Percentiles rank a stretch among this genome's conserved stretches.
Conservation (phyloP, 495 filamentous ascomycete species). For the Daldinia childiae region DNA sequence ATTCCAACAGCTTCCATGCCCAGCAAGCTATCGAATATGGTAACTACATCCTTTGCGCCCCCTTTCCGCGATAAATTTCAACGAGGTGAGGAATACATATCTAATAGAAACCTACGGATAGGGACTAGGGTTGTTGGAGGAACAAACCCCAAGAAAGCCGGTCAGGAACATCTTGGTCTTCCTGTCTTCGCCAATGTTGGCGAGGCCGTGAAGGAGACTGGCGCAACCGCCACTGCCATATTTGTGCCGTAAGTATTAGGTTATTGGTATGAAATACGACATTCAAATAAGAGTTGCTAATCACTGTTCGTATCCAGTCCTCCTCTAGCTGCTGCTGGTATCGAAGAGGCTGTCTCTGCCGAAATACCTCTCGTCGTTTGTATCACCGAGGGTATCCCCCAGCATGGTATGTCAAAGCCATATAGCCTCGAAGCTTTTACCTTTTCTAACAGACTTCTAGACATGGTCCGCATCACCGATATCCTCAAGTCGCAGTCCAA, state of each 20-base stretch:
- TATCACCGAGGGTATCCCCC: slow-evolving; percentile 98
- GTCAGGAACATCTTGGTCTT: slow-evolving; percentile 83
- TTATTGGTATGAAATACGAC: slow-evolving; percentile 3
- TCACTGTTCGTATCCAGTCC: slow-evolving; percentile 61
- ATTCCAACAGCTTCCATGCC: slow-evolving; percentile 83
- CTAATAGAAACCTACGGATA: slow-evolving; percentile 57
- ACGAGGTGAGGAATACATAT: slow-evolving; percentile 3
- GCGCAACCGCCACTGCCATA: slow-evolving; percentile 90
- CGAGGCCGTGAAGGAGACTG: slow-evolving; percentile 91
- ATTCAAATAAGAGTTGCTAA: slow-evolving; percentile 6
- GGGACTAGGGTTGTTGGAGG: slow-evolving; percentile 98
- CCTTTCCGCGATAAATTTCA: neutral
- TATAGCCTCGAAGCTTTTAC: neutral
- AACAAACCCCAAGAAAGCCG: slow-evolving; percentile 99
- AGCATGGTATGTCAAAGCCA: slow-evolving; percentile 74
- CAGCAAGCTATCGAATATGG: slow-evolving; percentile 98
- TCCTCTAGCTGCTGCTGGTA: slow-evolving; percentile 89
- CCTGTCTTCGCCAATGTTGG: slow-evolving; percentile 91
- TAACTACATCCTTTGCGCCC: slow-evolving; percentile 54
- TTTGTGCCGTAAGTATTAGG: slow-evolving; percentile 84
- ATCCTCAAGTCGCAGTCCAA: slow-evolving; percentile 98
- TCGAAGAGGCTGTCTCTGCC: slow-evolving; percentile 94
- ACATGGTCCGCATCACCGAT: slow-evolving; percentile 99
- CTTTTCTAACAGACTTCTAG: slow-evolving; percentile 51
- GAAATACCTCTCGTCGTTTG: slow-evolving; percentile 94